Conservation (phyloP, 257 asterid genomes). For the Nicotiana tomentosiformis region DNA sequence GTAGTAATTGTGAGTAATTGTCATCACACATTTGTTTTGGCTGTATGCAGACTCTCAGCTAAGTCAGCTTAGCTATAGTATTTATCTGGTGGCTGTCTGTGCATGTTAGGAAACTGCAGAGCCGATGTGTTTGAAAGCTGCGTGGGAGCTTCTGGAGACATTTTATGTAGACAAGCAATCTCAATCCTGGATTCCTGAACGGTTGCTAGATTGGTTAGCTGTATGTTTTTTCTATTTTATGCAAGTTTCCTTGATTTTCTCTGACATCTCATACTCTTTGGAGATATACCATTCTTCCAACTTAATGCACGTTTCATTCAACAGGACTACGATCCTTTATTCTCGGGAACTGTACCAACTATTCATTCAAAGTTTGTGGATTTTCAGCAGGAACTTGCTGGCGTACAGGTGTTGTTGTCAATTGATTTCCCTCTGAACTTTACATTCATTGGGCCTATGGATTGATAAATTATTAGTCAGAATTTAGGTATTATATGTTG, state of each 20-base stretch:
- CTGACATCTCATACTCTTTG: slow-evolving; percentile 9
- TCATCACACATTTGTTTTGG: slow-evolving; percentile 9
- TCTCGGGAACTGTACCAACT: slow-evolving; percentile 66
- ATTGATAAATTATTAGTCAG: not conserved
- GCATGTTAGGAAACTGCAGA: slow-evolving; percentile 49
- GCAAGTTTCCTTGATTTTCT: not conserved
- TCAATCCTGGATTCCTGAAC: slow-evolving; percentile 81
- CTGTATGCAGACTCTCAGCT: slow-evolving; percentile 1
- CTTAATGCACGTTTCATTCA: slow-evolving; percentile 8
- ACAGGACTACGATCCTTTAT: slow-evolving; percentile 73
- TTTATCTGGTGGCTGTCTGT: slow-evolving; percentile 12
- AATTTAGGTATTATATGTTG: not conserved
- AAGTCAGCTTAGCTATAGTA: not conserved
- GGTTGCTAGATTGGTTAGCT: slow-evolving; percentile 85
- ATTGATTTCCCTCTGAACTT: not conserved
- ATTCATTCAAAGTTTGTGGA: slow-evolving; percentile 70
- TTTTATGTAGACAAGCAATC: slow-evolving; percentile 85
- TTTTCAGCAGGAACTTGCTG: slow-evolving; percentile 64
- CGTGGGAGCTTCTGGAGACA: slow-evolving; percentile 93
- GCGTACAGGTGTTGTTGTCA: slow-evolving; percentile 45
- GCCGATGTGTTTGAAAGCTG: slow-evolving; percentile 78
- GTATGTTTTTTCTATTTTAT: slow-evolving; percentile 39
- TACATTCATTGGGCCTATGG: not conserved
- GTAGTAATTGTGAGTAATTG: slow-evolving; percentile 46
- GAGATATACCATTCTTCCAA: slow-evolving; percentile 5